Percentiles rank a stretch among this genome's conserved stretches.
These are phyloP conservation scores for Rhytidhysteron rufulum DNA, from an alignment of 2,329 filamentous ascomycete genomes.

Conservation along the genomic window DNA sequence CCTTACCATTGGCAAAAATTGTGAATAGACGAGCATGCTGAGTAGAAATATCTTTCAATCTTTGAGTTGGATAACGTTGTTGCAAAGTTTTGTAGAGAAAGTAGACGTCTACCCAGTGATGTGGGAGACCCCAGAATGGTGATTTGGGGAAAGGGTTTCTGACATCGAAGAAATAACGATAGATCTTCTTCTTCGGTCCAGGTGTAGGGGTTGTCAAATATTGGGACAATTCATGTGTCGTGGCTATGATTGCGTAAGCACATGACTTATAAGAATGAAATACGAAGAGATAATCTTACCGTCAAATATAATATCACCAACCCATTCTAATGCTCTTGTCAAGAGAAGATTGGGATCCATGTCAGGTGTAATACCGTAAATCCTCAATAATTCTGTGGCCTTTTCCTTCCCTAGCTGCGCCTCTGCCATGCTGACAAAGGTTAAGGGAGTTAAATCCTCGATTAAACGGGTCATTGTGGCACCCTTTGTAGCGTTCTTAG, in stretches of 20 bases:
- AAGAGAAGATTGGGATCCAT: constrained; percentile 36
- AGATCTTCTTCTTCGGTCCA: too few species aligned
- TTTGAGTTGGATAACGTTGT: constrained; percentile 13
- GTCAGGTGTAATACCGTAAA: constrained; percentile 35
- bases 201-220: constrained; percentile 9
- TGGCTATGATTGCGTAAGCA: constrained; percentile 7
- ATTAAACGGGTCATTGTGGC: not conserved
- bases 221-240: constrained; percentile 11
- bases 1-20: constrained; percentile 15
- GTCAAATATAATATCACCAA: constrained; percentile 44
- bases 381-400: constrained; percentile 16
- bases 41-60: constrained; percentile 16
- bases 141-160: constrained; percentile 22
- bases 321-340: constrained; percentile 35
- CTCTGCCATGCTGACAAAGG: constrained; percentile 20
- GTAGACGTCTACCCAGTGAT: constrained; percentile 28
- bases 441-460: constrained; percentile 17
- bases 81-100: constrained; percentile 21
- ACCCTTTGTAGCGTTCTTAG: not conserved
- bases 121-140: constrained; percentile 15
- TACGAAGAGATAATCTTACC: constrained; percentile 11
- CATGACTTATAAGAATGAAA: not conserved
- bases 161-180: constrained; percentile 24
- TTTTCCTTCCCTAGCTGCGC: constrained; percentile 11
- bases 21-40: constrained; percentile 19